Conservation (phyloP, 1,284 basidiomycete genomes). For the Trichosporon sp. region DNA sequence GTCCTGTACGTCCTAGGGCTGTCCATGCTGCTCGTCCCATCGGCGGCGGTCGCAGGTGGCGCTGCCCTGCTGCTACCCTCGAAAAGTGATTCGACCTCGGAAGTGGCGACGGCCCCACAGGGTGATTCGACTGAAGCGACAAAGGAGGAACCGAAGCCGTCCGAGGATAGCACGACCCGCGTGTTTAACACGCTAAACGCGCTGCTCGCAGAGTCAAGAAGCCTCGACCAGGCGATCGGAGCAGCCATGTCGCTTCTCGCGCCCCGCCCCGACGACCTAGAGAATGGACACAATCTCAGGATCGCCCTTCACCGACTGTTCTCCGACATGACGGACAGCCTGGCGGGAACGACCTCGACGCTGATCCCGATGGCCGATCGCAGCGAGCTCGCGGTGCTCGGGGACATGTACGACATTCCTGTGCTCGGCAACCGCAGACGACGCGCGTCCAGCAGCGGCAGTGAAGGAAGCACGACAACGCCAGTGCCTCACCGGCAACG, state of each 20-base stretch:
- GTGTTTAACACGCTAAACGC: slow-evolving; percentile 24
- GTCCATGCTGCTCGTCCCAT: slow-evolving; percentile 14
- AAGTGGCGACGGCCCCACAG: neutral
- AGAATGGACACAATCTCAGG: slow-evolving; percentile 40
- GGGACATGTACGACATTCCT: slow-evolving; percentile 54
- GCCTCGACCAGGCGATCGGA: slow-evolving; percentile 36
- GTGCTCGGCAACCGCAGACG: slow-evolving; percentile 24
- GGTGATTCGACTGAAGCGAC: neutral
- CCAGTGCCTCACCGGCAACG: slow-evolving; percentile 20
- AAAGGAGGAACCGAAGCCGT: neutral
- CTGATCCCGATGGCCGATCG: slow-evolving; percentile 44
- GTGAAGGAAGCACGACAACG: neutral
- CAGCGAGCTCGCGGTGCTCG: slow-evolving; percentile 42
- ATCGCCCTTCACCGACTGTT: slow-evolving; percentile 44
- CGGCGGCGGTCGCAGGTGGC: slow-evolving; percentile 25
- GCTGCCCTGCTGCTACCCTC: slow-evolving; percentile 21
- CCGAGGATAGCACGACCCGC: slow-evolving; percentile 11
- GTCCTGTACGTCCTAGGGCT: slow-evolving; percentile 21
- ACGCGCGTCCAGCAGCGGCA: slow-evolving; percentile 23
- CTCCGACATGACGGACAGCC: slow-evolving; percentile 48
- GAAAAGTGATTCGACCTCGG: slow-evolving; percentile 10
- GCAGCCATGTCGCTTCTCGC: slow-evolving; percentile 37
- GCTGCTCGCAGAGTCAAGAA: slow-evolving; percentile 36
- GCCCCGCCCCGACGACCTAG: slow-evolving; percentile 32
- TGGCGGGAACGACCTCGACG: slow-evolving; percentile 44